Evolutionary conservation across 2,329 filamentous ascomycete genomes (phyloP).

Genomic region (Keithomyces neogunnii): DNA sequence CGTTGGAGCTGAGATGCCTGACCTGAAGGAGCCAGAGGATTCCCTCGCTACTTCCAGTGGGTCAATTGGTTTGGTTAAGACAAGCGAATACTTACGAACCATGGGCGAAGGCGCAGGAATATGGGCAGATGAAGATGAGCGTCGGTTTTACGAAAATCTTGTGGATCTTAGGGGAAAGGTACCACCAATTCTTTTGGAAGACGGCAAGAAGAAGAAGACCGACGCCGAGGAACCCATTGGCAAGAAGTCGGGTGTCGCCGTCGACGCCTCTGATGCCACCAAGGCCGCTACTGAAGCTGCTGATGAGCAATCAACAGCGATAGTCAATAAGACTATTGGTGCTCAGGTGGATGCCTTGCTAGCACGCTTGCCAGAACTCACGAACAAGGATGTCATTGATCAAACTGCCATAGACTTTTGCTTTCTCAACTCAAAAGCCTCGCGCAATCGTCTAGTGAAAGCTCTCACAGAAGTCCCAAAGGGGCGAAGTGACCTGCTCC

Average conservation of each 20-base stretch:
- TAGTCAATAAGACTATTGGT: constrained; percentile 95
- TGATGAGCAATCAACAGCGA: constrained; percentile 86
- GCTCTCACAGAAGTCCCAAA: constrained; percentile 91
- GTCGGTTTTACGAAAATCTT: constrained; percentile 95
- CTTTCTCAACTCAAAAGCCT: constrained; percentile 97
- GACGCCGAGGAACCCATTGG: constrained; percentile 76
- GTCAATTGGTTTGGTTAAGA: constrained; percentile 87
- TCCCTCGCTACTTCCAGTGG: constrained; percentile 57
- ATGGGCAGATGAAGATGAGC: constrained; percentile 97
- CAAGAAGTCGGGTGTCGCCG: constrained; percentile 53
- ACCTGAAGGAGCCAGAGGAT: constrained; percentile 76
- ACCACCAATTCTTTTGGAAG: constrained; percentile 85
- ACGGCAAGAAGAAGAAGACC: constrained; percentile 85
- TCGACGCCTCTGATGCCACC: constrained; percentile 40
- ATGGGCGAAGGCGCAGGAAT: constrained; percentile 88
- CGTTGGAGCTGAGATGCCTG: constrained; percentile 86
- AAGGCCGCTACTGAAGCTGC: constrained; percentile 44
- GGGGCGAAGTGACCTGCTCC: constrained; percentile 82
- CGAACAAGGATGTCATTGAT: constrained; percentile 85
- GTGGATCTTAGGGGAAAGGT: constrained; percentile 95
- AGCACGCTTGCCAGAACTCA: constrained; percentile 80
- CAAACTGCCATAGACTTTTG: constrained; percentile 94
- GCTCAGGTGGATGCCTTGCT: constrained; percentile 91
- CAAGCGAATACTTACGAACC: constrained; percentile 83
- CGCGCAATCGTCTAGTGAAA: constrained; percentile 87